Base-by-base conservation (phyloP, 495 filamentous ascomycete species). In the Penicillium bialowiezense region DNA sequence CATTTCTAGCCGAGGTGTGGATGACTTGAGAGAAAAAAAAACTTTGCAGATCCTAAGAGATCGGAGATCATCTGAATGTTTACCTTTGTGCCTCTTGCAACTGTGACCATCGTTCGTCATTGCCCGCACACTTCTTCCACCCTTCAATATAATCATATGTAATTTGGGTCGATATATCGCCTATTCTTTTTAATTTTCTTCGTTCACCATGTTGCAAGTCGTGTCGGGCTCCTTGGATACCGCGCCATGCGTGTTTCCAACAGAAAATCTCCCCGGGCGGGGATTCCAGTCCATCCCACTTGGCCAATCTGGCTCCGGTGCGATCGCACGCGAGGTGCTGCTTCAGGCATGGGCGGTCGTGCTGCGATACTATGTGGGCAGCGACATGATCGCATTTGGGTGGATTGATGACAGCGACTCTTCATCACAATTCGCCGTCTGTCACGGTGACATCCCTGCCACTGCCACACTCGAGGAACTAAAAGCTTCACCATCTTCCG, bases 341-440 rank as follows among this genome's bases (percentile, higher is more conserved):
- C 35, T 53, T 18, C 36, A 38, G 20, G 70, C 64, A 5, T 79
- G 77, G 77, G 65, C 67, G 5, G 42, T 79, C 3, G 65, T 77
- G 1, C 58, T 79, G 29, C 58, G 66, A 41, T 60, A 55, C 14
- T 78, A 77, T 52, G 72, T 71, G 7, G 67, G 65, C 7, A 68
- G 67, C 7, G 65, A 75, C 24, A 59, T 70, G 20, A 61, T 78
- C 18, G 69, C 65, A 38, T 81, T 80, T 51, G 76, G 75, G 0
- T 60, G 60, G 33, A 29, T 47, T 14, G 50, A 53, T 34, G 44
- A 42, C 31, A 41, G 28, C 19, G 29, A 38, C 28, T 8, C 42
- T 32, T 9, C 37, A 6, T 31, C 24, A 23, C 24, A 34, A 29
- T 45, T 52, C 14, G 42, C 43, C 5, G 26, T 53, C 14, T 53